Evolutionary conservation across 1,284 basidiomycete genomes (phyloP), one percentile per base, ranked within the genome.

Genomic region (Prillingera fragicola): DNA sequence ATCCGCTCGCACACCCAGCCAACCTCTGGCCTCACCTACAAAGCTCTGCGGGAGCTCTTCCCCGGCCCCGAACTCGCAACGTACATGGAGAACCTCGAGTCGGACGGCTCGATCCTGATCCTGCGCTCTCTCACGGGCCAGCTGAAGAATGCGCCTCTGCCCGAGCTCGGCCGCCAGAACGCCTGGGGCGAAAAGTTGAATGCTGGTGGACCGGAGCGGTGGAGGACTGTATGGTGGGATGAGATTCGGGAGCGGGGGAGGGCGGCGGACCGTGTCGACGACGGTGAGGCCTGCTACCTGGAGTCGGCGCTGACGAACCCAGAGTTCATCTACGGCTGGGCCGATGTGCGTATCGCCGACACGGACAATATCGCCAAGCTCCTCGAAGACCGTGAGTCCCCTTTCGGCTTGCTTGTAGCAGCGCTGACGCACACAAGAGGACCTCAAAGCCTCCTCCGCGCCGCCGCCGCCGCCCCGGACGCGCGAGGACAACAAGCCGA

Each of bases 301-400:
- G 31, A 5, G 28, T 9, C 8, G 22, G 6, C 19, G 33, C 48
- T 44, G 28, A 50, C 15, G 12, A 19, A 8, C 41, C n/a, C 40
- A 71, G 68, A 67, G 27, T 62, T 70, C 43, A 55, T 67, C 32
- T 56, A 52, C 24, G 54, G 57, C n/a, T 72, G 70, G 70, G 65
- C 62, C 8, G 61, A 67, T 22, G 60, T 72, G 10, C 48, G 54
- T 17, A 68, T 69, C 10, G 55, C 59, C 2, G 61, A 65, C 36
- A 63, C 56, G 13, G 70, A 69, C 41, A 67, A 72, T 46, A 58
- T 72, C 0, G 57, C 50, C n/a, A 63, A 65, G 43, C 56, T 70
- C 8, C 55, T 71, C 3, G 56, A 59, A 10, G 62, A 63, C 28
- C 64, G 63, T 59, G 48, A 39, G 54, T 57, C 18, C 8, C 2